Conservation (phyloP, 2,329 filamentous ascomycete genomes). For the Fusarium protoensiforme region DNA sequence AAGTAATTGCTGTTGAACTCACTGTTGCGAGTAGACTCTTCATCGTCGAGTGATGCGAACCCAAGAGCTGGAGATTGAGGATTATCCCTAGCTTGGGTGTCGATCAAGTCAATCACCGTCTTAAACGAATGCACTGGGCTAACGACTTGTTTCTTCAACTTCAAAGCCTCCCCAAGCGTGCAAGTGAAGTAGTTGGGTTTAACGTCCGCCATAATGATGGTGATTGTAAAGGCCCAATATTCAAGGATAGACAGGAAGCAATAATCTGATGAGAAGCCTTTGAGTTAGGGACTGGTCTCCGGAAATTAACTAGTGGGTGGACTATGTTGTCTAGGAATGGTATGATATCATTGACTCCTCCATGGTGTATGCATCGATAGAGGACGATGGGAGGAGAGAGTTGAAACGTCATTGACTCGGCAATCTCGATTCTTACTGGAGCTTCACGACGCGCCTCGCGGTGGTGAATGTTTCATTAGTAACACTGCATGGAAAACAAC, state of each 20-base stretch:
- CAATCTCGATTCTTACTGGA: conserved; percentile 18
- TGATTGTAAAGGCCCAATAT: accelerated
- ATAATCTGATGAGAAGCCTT: not conserved
- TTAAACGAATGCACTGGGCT: conserved; percentile 46
- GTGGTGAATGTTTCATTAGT: not conserved
- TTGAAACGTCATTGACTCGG: conserved; percentile 27
- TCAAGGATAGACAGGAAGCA: not conserved
- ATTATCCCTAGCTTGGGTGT: conserved; percentile 54
- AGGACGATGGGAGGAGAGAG: conserved; percentile 10
- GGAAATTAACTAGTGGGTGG: not conserved
- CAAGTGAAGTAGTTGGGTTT: conserved; percentile 67
- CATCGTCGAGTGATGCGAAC: conserved; percentile 51
- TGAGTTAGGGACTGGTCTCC: not conserved
- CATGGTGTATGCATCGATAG: not conserved
- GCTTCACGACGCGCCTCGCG: conserved; percentile 1
- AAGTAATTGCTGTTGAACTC: no score
- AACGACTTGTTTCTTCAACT: conserved; percentile 41
- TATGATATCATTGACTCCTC: conserved; percentile 25
- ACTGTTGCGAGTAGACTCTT: not conserved
- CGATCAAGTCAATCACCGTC: conserved; percentile 62
- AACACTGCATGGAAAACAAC: not conserved
- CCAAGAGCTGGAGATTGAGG: conserved; percentile 60
- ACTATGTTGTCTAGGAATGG: not conserved
- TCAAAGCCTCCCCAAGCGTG: conserved; percentile 66
- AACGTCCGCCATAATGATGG: conserved; percentile 2